Evolutionary conservation across 805 yeast species (phyloP).

Genomic region (Vanderwaltozyma yarrowii): DNA sequence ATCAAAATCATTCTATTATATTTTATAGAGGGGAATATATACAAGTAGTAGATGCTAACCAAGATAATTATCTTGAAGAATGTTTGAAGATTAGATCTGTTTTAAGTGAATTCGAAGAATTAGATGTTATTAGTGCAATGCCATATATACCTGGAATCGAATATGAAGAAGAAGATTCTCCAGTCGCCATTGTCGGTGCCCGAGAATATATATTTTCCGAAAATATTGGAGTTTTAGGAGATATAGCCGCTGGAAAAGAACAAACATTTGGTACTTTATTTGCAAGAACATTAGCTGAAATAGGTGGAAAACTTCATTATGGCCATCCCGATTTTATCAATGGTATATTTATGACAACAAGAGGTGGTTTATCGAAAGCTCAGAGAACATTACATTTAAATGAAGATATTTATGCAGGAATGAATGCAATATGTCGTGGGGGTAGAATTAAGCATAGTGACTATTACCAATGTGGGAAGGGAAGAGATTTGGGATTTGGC

Average conservation of each 20-base stretch:
- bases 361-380: constrained; percentile 94
- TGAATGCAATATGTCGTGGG: constrained; percentile 80
- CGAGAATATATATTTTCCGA: constrained; percentile 92
- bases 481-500: constrained; percentile 88
- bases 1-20: constrained; percentile 79
- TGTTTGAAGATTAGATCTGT: constrained; percentile 84
- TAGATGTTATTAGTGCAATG: constrained; percentile 39
- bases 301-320: constrained; percentile 90
- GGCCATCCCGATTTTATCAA: constrained; percentile 96
- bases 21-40: constrained; percentile 91
- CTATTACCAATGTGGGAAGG: constrained; percentile 94
- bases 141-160: constrained; percentile 54
- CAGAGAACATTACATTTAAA: constrained; percentile 88
- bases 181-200: constrained; percentile 91
- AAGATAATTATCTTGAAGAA: constrained; percentile 91
- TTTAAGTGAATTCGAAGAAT: constrained; percentile 83
- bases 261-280: constrained; percentile 94
- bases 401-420: constrained; percentile 95
- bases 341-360: constrained; percentile 82
- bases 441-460: constrained; percentile 94
- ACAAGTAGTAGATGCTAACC: constrained; percentile 93
- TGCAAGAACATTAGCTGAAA: constrained; percentile 86
- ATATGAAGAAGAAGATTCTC: constrained; percentile 30
- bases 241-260: constrained; percentile 95
- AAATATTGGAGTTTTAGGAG: constrained; percentile 85